A percentile compares a stretch with the other conserved stretches of the same genome.
phyloP scores from a whole-genome alignment of 495 filamentous ascomycete species.

The Aspergillus kassunensis region DNA sequence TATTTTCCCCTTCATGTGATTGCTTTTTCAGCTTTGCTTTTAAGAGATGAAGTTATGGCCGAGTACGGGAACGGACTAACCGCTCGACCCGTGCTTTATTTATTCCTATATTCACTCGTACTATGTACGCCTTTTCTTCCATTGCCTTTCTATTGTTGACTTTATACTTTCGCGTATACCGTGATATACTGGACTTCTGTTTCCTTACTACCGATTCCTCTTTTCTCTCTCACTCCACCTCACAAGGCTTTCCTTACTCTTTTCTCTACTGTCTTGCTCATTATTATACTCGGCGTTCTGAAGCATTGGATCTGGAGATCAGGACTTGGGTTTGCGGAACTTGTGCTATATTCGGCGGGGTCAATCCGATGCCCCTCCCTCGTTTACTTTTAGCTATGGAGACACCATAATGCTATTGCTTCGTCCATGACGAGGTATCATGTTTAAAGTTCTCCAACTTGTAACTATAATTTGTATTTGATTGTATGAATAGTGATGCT shows the following conservation, averaged over 20 bases:
- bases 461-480: no score
- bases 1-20: conserved; percentile 13
- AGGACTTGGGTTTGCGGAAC: conserved; percentile 25
- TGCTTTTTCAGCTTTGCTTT: conserved; percentile 26
- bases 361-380: conserved; percentile 13
- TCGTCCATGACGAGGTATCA: neutral
- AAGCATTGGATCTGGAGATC: conserved; percentile 37
- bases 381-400: conserved; percentile 19
- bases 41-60: conserved; percentile 44
- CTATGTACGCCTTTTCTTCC: conserved; percentile 14
- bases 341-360: conserved; percentile 19
- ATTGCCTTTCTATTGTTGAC: conserved; percentile 14
- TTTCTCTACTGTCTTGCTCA: conserved; percentile 27
- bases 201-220: conserved; percentile 10
- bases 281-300: conserved; percentile 28
- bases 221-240: conserved; percentile 13
- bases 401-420: conserved; percentile 21
- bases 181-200: conserved; percentile 23
- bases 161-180: conserved; percentile 14
- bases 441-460: no score
- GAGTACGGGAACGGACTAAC: conserved; percentile 34
- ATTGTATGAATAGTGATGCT: no score
- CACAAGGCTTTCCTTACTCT: conserved; percentile 18
- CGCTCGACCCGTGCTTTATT: conserved; percentile 26
- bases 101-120: conserved; percentile 13